These are phyloP conservation scores for Phytophthora tubulina DNA, from an alignment of 352 stramenopile species.

Conservation along the genomic window DNA sequence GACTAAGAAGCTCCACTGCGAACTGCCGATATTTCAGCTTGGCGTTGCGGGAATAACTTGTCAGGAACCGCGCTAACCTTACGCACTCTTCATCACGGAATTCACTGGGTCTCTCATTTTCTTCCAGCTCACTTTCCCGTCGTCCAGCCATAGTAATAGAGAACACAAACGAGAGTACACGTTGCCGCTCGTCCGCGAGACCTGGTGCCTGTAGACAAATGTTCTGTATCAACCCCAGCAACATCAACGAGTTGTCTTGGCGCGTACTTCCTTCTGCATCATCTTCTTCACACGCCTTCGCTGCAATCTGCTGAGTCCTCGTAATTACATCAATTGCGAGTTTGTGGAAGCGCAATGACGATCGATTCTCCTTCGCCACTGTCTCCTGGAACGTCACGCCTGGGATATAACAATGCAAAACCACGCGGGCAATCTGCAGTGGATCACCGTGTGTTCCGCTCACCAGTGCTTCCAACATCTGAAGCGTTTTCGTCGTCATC, in stretches of 20 bases:
- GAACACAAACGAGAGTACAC: slow-evolving; percentile 70
- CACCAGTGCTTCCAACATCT: slow-evolving; percentile 59
- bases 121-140: slow-evolving; percentile 18
- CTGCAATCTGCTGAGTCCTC: slow-evolving; percentile 41
- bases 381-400: slow-evolving; percentile 77
- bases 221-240: slow-evolving; percentile 76
- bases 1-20: slow-evolving; percentile 76
- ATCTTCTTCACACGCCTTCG: slow-evolving; percentile 34
- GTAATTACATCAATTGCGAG: slow-evolving; percentile 63
- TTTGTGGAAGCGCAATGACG: slow-evolving; percentile 74
- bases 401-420: slow-evolving; percentile 81
- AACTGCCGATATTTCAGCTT: slow-evolving; percentile 88
- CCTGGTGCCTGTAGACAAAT: slow-evolving; percentile 82
- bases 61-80: slow-evolving; percentile 70
- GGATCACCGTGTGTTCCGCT: slow-evolving; percentile 63
- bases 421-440: slow-evolving; percentile 59
- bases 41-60: slow-evolving; percentile 76
- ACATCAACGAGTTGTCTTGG: slow-evolving; percentile 52
- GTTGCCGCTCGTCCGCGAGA: slow-evolving; percentile 72
- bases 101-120: slow-evolving; percentile 18
- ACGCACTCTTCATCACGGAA: slow-evolving; percentile 69
- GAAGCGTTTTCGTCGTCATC: slow-evolving; percentile 50
- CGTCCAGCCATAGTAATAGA: slow-evolving; percentile 43
- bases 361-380: slow-evolving; percentile 58
- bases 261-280: slow-evolving; percentile 45